Conservation (phyloP, 1,139 yeast species). For the Spencermartinsiella ligniputridi region DNA sequence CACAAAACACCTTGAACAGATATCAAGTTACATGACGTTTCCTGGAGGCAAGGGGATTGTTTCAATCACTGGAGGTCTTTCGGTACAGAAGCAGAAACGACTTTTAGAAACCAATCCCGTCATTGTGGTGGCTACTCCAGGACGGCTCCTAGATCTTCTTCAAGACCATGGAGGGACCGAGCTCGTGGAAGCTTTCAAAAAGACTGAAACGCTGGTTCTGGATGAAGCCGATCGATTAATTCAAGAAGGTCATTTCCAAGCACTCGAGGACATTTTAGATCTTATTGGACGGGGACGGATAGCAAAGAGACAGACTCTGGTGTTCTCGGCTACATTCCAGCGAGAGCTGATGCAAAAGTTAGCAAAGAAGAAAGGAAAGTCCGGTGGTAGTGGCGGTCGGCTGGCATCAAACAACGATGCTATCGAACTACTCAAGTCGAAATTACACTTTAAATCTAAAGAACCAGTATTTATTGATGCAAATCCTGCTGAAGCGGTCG, state of each 20-base stretch:
- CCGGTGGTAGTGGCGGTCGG: conserved; percentile 15
- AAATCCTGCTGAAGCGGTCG: conserved; percentile 79
- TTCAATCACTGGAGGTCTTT: conserved; percentile 90
- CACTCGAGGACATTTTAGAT: conserved; percentile 76
- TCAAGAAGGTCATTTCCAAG: conserved; percentile 96
- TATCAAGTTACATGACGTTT: conserved; percentile 56
- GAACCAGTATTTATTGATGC: conserved; percentile 68
- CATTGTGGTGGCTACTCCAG: conserved; percentile 92
- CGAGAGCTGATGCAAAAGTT: conserved; percentile 75
- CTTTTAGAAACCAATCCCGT: conserved; percentile 70
- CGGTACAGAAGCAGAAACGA: conserved; percentile 90
- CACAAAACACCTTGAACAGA: conserved; percentile 62
- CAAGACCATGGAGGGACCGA: conserved; percentile 51
- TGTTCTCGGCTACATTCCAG: conserved; percentile 93
- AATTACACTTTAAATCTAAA: conserved; percentile 33
- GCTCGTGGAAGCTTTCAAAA: conserved; percentile 49
- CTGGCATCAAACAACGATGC: conserved; percentile 34
- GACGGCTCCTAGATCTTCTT: conserved; percentile 79
- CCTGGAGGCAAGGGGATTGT: conserved; percentile 50
- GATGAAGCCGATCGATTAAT: conserved; percentile 98
- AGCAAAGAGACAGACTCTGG: conserved; percentile 82
- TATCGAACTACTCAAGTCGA: conserved; percentile 33
- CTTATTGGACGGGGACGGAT: conserved; percentile 39
- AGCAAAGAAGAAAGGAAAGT: conserved; percentile 37
- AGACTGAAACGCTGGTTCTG: conserved; percentile 67